phyloP scores from a whole-genome alignment of 2,329 filamentous ascomycete genomes.

The Microdochium trichocladiopsis region DNA sequence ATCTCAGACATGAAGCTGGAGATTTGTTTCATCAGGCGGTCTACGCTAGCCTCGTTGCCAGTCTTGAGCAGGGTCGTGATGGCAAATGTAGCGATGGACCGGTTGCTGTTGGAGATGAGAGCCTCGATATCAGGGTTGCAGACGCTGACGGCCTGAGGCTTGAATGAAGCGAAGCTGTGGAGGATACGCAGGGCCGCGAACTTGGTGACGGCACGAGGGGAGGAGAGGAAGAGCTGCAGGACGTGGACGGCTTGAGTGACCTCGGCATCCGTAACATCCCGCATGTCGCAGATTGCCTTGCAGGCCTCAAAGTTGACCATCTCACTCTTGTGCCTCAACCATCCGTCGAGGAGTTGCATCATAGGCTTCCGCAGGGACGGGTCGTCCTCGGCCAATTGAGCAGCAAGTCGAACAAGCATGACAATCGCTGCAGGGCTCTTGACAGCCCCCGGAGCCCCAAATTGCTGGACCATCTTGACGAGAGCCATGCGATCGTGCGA shows the following conservation, averaged over 20 bases:
- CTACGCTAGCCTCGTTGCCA: conserved; percentile 93
- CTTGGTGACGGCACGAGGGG: conserved; percentile 90
- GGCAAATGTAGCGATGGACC: conserved; percentile 95
- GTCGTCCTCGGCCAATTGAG: conserved; percentile 92
- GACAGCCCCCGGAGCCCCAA: conserved; percentile 81
- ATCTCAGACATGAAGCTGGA: conserved; percentile 98
- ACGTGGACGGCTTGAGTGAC: conserved; percentile 90
- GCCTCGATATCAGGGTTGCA: conserved; percentile 98
- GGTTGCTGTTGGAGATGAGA: conserved; percentile 93
- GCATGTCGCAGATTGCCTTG: conserved; percentile 94
- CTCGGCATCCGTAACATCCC: conserved; percentile 86
- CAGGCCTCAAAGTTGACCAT: conserved; percentile 99
- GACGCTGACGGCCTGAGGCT: conserved; percentile 81
- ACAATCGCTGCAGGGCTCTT: conserved; percentile 93
- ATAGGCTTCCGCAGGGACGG: conserved; percentile 84
- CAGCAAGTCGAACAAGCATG: conserved; percentile 85
- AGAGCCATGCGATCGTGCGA: conserved; percentile 96
- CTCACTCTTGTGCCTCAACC: conserved; percentile 97
- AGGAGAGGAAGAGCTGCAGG: conserved; percentile 92
- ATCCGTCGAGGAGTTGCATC: conserved; percentile 94
- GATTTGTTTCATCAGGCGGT: conserved; percentile 97
- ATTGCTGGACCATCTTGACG: conserved; percentile 99
- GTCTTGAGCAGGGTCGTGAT: conserved; percentile 98
- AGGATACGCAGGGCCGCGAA: conserved; percentile 95
- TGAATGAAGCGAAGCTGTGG: conserved; percentile 94